These are phyloP conservation scores for Trebouxia sp. DNA, from an alignment of 139 green algal genomes.

Conservation along the genomic window DNA sequence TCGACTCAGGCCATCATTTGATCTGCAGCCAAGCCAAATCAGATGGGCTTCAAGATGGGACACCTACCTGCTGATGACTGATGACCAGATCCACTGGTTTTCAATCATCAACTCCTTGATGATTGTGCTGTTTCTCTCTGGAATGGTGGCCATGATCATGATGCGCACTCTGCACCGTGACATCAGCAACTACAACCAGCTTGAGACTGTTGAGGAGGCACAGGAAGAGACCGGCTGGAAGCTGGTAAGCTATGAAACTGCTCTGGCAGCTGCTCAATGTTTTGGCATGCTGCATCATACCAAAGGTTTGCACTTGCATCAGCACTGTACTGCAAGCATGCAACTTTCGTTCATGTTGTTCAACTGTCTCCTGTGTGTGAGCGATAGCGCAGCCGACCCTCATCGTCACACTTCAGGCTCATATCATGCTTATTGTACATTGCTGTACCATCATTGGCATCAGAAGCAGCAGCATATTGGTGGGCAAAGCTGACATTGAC, in stretches of 20 bases:
- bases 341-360: no score
- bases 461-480: no score
- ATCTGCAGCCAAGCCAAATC: constrained; percentile 77
- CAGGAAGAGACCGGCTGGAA: constrained; percentile 98
- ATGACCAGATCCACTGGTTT: constrained; percentile 99
- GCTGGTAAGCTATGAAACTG: constrained; percentile 58
- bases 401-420: no score
- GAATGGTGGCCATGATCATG: constrained; percentile 99
- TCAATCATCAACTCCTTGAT: constrained; percentile 99
- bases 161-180: constrained; percentile 92
- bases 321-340: no score
- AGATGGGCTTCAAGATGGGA: constrained; percentile 98
- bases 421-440: no score
- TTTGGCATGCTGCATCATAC: no score
- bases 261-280: no score
- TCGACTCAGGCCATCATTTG: neutral
- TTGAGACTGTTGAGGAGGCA: constrained; percentile 91
- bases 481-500: no score
- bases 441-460: no score
- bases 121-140: constrained; percentile 98
- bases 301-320: no score
- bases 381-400: no score
- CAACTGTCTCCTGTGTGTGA: no score
- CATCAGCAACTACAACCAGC: constrained; percentile 98
- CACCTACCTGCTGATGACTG: constrained; percentile 95